phyloP scores from a whole-genome alignment of 192 early-diverging fungal genomes.

The Coemansia sp. region DNA sequence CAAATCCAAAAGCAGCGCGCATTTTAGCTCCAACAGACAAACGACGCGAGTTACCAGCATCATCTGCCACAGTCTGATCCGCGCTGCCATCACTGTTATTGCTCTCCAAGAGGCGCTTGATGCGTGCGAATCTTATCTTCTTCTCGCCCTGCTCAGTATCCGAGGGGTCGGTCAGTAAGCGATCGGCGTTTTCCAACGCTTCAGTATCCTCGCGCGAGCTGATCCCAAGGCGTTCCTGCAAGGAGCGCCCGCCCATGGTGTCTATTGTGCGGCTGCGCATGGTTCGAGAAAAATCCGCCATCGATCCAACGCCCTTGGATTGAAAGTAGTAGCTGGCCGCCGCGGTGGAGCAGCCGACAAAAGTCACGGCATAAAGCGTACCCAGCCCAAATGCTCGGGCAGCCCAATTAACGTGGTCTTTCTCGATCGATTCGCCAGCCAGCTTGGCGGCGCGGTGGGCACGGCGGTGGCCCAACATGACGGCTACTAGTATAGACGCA shows the following conservation, averaged over 20 bases:
- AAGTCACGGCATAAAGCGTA: conserved; percentile 39
- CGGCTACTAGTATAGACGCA: conserved; percentile 26
- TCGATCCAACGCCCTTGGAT: conserved; percentile 14
- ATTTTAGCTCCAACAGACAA: conserved; percentile 39
- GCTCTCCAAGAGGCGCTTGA: conserved; percentile 23
- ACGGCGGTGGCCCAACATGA: conserved; percentile 41
- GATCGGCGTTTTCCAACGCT: conserved; percentile 14
- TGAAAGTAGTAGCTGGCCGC: conserved; percentile 36
- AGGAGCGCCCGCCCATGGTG: conserved; percentile 6
- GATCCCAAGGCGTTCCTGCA: conserved; percentile 19
- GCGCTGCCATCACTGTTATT: neutral
- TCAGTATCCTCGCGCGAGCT: conserved; percentile 16
- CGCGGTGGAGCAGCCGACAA: conserved; percentile 27
- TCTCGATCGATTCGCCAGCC: conserved; percentile 22
- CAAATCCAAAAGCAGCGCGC: conserved; percentile 38
- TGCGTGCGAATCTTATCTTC: conserved; percentile 29
- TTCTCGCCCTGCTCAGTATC: conserved; percentile 27
- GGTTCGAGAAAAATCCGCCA: conserved; percentile 8
- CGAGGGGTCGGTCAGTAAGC: conserved; percentile 9
- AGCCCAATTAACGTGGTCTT: conserved; percentile 26
- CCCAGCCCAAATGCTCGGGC: conserved; percentile 40
- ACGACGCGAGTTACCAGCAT: neutral
- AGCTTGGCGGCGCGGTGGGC: conserved; percentile 20
- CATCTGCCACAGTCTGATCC: neutral
- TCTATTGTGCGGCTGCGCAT: conserved; percentile 14